These are phyloP conservation scores for Annulohypoxylon bovei DNA, from an alignment of 495 filamentous ascomycete species.

Conservation along the genomic window DNA sequence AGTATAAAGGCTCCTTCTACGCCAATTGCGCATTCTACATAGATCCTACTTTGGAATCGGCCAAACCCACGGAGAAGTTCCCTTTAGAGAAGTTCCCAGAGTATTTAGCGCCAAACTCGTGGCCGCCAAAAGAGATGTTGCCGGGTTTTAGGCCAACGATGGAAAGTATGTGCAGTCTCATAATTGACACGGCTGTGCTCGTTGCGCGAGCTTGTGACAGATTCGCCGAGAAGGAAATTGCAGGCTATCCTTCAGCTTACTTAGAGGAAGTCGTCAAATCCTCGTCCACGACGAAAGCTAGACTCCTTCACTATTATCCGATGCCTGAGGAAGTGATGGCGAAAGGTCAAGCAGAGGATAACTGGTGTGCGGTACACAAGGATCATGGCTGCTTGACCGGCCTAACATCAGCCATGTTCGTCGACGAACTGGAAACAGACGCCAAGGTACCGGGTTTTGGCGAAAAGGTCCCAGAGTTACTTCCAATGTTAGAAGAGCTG, in stretches of 20 bases:
- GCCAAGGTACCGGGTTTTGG: constrained; percentile 51
- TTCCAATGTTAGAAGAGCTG: constrained; percentile 73
- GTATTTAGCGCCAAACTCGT: constrained; percentile 77
- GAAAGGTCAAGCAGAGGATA: constrained; percentile 70
- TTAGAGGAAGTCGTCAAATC: constrained; percentile 86
- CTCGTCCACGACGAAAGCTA: constrained; percentile 89
- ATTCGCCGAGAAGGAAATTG: constrained; percentile 81
- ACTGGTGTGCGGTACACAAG: constrained; percentile 96
- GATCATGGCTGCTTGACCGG: constrained; percentile 95
- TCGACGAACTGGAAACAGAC: constrained; percentile 76
- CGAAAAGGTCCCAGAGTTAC: constrained; percentile 43
- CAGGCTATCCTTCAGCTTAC: constrained; percentile 78
- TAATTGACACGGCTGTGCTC: constrained; percentile 88
- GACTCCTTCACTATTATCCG: constrained; percentile 94
- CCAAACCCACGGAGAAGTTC: constrained; percentile 65
- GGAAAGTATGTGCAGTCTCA: constrained; percentile 79
- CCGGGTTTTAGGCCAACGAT: constrained; percentile 77
- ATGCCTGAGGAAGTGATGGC: constrained; percentile 49
- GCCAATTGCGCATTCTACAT: constrained; percentile 96
- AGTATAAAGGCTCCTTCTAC: constrained; percentile 95
- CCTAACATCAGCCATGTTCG: constrained; percentile 93
- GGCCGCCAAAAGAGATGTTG: constrained; percentile 74
- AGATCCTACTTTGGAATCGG: constrained; percentile 67
- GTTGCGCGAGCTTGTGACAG: constrained; percentile 89
- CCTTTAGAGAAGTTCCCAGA: constrained; percentile 68